These are phyloP conservation scores for Ambrosia trifida DNA, from an alignment of 129 eudicot genomes.

Conservation along the genomic window DNA sequence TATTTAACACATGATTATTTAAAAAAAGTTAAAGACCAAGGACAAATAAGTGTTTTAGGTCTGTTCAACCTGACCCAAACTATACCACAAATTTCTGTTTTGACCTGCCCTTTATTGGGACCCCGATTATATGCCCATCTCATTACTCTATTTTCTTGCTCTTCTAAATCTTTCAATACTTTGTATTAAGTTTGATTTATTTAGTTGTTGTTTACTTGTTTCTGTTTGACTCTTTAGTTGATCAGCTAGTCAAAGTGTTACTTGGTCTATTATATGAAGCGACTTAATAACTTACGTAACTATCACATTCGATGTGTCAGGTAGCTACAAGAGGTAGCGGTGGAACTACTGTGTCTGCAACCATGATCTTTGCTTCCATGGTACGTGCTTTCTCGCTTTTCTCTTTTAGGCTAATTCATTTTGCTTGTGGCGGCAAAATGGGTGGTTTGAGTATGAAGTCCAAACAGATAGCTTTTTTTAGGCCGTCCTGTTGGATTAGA, in stretches of 20 bases:
- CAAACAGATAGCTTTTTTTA: background rate
- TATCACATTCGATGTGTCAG: constrained; percentile 29
- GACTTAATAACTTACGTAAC: constrained; percentile 1
- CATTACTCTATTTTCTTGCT: background rate
- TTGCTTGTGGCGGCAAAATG: constrained; percentile 1
- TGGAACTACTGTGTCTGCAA: constrained; percentile 97
- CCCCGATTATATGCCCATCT: too few relatives aligned
- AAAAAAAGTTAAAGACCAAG: background rate
- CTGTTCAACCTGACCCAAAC: too few relatives aligned
- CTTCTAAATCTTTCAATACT: background rate
- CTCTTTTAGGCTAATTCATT: constrained; percentile 6
- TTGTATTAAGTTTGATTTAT: background rate
- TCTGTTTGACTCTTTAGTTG: background rate
- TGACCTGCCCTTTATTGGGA: background rate
- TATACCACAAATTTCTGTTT: background rate
- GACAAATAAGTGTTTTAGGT: too few relatives aligned
- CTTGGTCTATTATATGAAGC: constrained; percentile 15
- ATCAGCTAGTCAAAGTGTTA: constrained; percentile 17
- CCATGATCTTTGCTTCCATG: constrained; percentile 92
- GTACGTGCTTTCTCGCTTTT: constrained; percentile 39
- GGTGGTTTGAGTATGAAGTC: background rate
- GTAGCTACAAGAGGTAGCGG: constrained; percentile 82
- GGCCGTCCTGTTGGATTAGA: background rate
- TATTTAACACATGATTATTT: background rate
- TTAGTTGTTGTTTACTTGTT: constrained; percentile 1